Conservation (phyloP, 140 eudicot genomes). For the Bidens hawaiensis region DNA sequence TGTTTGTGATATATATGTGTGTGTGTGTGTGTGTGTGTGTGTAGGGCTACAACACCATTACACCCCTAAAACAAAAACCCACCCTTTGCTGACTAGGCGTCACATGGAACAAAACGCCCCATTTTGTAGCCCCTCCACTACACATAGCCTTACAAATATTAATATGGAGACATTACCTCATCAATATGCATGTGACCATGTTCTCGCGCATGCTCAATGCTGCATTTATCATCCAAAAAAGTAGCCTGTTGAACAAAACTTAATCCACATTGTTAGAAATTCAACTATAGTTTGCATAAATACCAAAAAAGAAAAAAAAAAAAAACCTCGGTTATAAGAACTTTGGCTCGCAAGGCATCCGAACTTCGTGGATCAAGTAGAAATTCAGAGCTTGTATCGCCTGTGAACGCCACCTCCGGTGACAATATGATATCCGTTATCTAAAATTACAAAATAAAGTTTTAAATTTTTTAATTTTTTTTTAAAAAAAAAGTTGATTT, state of each 20-base stretch:
- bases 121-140: too few species aligned
- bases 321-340: slow-evolving; percentile 85
- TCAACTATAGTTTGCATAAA: background rate
- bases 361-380: slow-evolving; percentile 85
- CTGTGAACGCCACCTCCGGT: slow-evolving; percentile 97
- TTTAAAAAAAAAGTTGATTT: too few species aligned
- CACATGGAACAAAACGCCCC: too few species aligned
- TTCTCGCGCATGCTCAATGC: slow-evolving; percentile 82
- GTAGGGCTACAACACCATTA: too few species aligned
- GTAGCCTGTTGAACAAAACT: slow-evolving; percentile 61
- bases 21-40: too few species aligned
- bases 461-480: too few species aligned
- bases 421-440: slow-evolving; percentile 81
- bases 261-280: background rate
- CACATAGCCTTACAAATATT: too few species aligned
- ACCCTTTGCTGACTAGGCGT: too few species aligned
- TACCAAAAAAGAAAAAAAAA: too few species aligned
- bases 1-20: too few species aligned
- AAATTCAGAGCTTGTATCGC: slow-evolving; percentile 90
- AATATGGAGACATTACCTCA: slow-evolving; percentile 49
- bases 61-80: too few species aligned
- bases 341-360: slow-evolving; percentile 91
- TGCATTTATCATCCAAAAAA: slow-evolving; percentile 69
- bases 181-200: slow-evolving; percentile 94
- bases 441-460: slow-evolving; percentile 35